These are phyloP conservation scores for Vigna unguiculata DNA, from an alignment of 306 rosid species.

Conservation along the genomic window DNA sequence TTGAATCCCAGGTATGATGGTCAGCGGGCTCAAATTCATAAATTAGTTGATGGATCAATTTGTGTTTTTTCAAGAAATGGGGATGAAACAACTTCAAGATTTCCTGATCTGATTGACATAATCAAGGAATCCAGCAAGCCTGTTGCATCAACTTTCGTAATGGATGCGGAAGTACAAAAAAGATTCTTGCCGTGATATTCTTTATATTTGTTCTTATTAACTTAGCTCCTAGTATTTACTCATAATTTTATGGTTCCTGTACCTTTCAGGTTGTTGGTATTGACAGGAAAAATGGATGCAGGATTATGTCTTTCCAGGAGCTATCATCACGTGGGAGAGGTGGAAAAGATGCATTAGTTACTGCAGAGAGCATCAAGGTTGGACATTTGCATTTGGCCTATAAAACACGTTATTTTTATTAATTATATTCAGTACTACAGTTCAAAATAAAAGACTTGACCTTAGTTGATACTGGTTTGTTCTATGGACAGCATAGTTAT, in stretches of 20 bases:
- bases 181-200: not conserved
- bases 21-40: conserved; percentile 97
- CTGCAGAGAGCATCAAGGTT: conserved; percentile 82
- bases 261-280: conserved; percentile 83
- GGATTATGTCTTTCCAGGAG: conserved; percentile 89
- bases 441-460: not conserved
- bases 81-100: conserved; percentile 81
- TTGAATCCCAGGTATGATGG: conserved; percentile 84
- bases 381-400: conserved; percentile 34
- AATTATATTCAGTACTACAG: not conserved
- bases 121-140: conserved; percentile 72
- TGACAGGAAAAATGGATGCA: conserved; percentile 75
- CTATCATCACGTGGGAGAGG: conserved; percentile 91
- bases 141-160: conserved; percentile 68
- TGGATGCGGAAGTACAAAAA: conserved; percentile 80
- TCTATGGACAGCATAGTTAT: not conserved
- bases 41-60: conserved; percentile 74
- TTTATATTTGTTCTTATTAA: conserved; percentile 30
- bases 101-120: conserved; percentile 80
- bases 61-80: conserved; percentile 85
- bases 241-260: conserved; percentile 24
- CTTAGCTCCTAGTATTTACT: conserved; percentile 27
- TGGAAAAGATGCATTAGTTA: conserved; percentile 64
- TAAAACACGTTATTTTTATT: not conserved
- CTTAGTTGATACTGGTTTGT: not conserved